Base-by-base conservation (phyloP, 116 monocot species). In the Zostera marina region DNA sequence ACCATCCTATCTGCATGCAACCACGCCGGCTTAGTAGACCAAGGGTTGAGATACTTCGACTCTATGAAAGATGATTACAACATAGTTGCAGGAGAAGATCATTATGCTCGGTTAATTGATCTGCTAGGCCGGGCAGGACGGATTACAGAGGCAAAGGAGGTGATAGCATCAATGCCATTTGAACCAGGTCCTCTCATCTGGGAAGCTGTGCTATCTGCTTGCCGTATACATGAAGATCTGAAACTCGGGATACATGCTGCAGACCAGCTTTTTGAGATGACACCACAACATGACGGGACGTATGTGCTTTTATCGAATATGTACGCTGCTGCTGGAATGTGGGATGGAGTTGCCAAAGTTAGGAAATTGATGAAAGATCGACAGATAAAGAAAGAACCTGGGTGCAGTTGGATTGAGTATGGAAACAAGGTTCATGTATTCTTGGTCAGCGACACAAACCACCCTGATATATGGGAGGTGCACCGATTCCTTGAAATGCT, bases 41-140 rank as follows among this genome's bases (percentile, higher is more conserved):
- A 98, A 73, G 98, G 98, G 9, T 53, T 83, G 10, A 56, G 11
- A 17, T 85, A 83, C 71, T 98, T 98, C 56, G 70, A 80, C 57
- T 83, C 76, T 5, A 98, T 98, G 98, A 66, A 83, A 26, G 56
- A 58, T n/a, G 76, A 81, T 51, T 76, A 79, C 60, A 74, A 72
- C 22, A 83, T 98, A 59, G 70, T 2, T 7, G 90, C 98, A 42
- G 83, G 61, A 16, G 90, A 98, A 68, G 98, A 98, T 47, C 98
- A 98, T 53, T 90, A 98, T 65, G 74, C 74, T 22, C 73, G 78
- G 39, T 41, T 98, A 62, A 83, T 98, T 43, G 98, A 98, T 74
- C 68, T 98, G 32, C 63, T 89, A 46, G 80, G 83, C 41, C 77
- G 86, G 11, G 83, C 90, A 17, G 98, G 90, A 25, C 39, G 64